Base-by-base conservation (phyloP, 331 rosid genomes). In the Dryas integrifolia region DNA sequence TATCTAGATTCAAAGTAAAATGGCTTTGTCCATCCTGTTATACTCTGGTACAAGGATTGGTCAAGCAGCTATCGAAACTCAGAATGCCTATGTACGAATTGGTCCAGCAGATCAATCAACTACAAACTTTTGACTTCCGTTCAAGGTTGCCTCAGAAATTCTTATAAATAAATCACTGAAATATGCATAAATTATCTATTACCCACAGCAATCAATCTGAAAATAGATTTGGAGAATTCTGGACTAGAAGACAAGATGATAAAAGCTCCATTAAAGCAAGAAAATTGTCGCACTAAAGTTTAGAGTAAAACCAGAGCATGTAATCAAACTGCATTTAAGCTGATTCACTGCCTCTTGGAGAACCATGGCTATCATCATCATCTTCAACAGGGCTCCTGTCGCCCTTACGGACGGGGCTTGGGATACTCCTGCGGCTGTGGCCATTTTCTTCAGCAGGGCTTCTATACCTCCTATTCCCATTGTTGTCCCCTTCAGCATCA, bases 311-410 rank as follows among this genome's bases (percentile, higher is more conserved):
- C 30, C 56, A 8, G 72, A 18, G 18, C 38, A 8, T 2, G 52
- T 24, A 38, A 45, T 24, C 21, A 48, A n/a, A 49, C 13, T 14
- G 15, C 66, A 14, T 24, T 72, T 72, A 85, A 8, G 77, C 77
- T 7, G 81, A 82, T 46, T 82, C 89, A 39, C 89, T 85, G 58
- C 84, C 89, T 71, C 86, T 78, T 4, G 83, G 86, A 49, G 90
- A 78, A 57, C 84, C 86, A 7, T 58, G 67, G 9, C 72, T 78
- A 9, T 70, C 75, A 26, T 78, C 81, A 56, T 78, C 85, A n/a
- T 83, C 87, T 24, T 82, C 83, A 47, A 78, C 53, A 0, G 84
- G 88, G 65, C 88, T 86, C 59, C 88, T 72, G 58, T 81, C 85
- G 16, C 77, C 88, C 63, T 82, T 73, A 1, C 60, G 84, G 46